Evolutionary conservation across 139 green algal species (phyloP).

Genomic region (Ettlia oleoabundans): DNA sequence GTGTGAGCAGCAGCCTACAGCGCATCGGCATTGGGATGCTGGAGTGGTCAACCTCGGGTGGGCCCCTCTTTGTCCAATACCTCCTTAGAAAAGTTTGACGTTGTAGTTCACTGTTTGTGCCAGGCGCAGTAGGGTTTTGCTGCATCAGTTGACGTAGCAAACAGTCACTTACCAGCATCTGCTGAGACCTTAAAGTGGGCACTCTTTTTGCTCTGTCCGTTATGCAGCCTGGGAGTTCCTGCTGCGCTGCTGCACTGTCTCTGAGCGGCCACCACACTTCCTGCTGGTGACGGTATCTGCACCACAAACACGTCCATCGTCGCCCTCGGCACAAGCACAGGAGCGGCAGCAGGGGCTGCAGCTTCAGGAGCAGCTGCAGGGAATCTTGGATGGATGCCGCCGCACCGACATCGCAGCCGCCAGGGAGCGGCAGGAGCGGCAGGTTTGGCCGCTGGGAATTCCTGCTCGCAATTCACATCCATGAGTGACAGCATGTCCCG

Average conservation of each 20-base stretch:
- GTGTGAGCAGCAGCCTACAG: conserved; percentile 3
- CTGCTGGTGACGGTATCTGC: conserved; percentile 50
- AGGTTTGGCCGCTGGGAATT: not conserved
- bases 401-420: conserved; percentile 22
- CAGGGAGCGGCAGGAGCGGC: not conserved
- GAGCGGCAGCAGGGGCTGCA: not conserved
- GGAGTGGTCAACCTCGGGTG: not conserved
- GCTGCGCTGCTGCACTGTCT: conserved; percentile 18
- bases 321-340: not conserved
- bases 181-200: not conserved
- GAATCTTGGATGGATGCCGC: conserved; percentile 6
- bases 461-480: too few relatives aligned
- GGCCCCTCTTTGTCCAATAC: too few relatives aligned
- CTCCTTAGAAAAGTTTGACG: too few relatives aligned
- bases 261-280: conserved; percentile 62
- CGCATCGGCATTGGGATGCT: not conserved
- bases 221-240: conserved; percentile 34
- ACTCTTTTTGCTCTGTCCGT: not conserved
- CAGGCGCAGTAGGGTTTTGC: too few relatives aligned
- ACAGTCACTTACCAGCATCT: too few relatives aligned
- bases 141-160: too few relatives aligned
- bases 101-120: too few relatives aligned
- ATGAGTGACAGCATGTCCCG: too few relatives aligned
- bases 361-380: conserved; percentile 19
- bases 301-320: conserved; percentile 9